Evolutionary conservation across 1,284 basidiomycete genomes (phyloP).

Genomic region (Tilletia caries): DNA sequence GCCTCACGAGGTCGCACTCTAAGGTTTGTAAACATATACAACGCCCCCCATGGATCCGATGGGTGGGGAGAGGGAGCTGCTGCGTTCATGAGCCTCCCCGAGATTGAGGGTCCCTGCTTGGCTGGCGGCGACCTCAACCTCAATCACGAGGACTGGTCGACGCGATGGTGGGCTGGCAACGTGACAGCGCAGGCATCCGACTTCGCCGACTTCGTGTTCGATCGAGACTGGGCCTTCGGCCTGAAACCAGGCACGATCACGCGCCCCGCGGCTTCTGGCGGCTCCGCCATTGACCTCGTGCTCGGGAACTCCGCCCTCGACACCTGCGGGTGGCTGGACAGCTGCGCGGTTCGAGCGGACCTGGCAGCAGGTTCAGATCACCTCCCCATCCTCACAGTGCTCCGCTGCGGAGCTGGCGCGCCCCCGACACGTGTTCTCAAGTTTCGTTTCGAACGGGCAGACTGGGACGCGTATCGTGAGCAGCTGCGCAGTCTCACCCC

Average conservation of each 20-base stretch:
- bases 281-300: background rate
- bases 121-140: slow-evolving; percentile 1
- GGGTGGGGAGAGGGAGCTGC: background rate
- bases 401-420: background rate
- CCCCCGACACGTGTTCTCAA: background rate
- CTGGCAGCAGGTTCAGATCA: background rate
- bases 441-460: background rate
- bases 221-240: background rate
- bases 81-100: background rate
- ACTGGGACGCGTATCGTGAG: background rate
- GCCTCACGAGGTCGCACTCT: background rate
- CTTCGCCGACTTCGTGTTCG: background rate
- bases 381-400: background rate
- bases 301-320: background rate
- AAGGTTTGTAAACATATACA: background rate
- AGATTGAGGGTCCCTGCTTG: background rate
- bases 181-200: background rate
- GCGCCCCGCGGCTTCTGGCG: background rate
- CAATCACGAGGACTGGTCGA: background rate
- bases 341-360: background rate
- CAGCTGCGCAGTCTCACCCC: background rate
- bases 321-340: background rate
- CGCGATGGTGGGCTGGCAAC: background rate
- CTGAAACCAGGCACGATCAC: background rate
- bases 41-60: background rate